Evolutionary conservation across 2,329 filamentous ascomycete genomes (phyloP), one percentile per base, ranked within the genome.

Genomic region (Exophiala phaeomuriformis): DNA sequence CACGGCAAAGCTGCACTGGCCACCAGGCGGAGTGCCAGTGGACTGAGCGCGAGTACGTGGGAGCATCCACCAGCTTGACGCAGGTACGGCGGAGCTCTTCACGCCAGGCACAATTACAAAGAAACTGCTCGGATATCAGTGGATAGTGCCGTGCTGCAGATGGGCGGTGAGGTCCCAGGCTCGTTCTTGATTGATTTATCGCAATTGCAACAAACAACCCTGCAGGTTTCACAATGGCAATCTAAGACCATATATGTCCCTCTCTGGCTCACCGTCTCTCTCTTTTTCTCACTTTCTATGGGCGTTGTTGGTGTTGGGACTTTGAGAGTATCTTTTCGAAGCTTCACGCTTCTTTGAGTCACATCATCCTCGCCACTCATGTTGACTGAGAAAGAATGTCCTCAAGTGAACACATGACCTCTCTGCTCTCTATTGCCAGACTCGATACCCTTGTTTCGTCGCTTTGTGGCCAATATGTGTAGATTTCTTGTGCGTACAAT

Each of bases 401-500:
- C 45, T 30, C 31, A 5, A 42, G 7, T 33, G 30, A 39, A 43
- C 51, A 49, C 42, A 48, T 50, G 43, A 53, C 40, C 51, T 32
- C 39, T 19, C 7, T 30, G 12, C 37, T 35, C 37, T 45, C 6
- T 37, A 31, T 8, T 2, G 39, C 9, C 19, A 41, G 12, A 40
- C 36, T 4, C 36, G 12, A 28, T 41, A 41, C 32, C 12, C 32
- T 40, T 27, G 33, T 33, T 39, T n/a, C n/a, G 30, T 36, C 27
- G 5, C 7, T 30, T 33, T 10, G 29, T 30, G 19, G 29, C 3
- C 43, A 52, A 55, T 49, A 82, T 82, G 79, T 82, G 79, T 68
- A 77, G 79, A 48, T 81, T 82, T 66, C 68, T 82, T 62, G 79
- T 80, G 66, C 66, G 71, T 56, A n/a, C 5, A 35, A 5, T 28